Percentiles rank a stretch among this genome's conserved stretches.
phyloP scores from a whole-genome alignment of 1,139 yeast species.

The Geotrichum reessii region DNA sequence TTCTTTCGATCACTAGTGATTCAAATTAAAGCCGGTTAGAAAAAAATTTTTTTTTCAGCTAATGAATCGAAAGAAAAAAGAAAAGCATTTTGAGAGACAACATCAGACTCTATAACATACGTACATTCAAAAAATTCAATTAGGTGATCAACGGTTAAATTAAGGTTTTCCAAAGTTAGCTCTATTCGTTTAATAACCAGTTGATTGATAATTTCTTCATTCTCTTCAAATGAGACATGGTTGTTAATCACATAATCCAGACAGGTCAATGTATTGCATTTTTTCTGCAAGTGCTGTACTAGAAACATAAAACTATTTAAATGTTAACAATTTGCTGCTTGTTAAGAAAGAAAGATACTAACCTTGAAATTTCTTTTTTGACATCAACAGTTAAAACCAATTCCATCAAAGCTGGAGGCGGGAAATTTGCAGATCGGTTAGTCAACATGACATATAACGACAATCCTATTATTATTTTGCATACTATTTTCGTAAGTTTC shows the following conservation, averaged over 20 bases:
- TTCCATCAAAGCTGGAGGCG: conserved; percentile 20
- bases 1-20: conserved; percentile 14
- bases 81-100: background rate
- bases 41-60: no score
- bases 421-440: background rate
- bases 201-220: conserved; percentile 6
- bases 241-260: conserved; percentile 18
- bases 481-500: conserved; percentile 16
- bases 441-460: background rate
- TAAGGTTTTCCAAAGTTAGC: conserved; percentile 10
- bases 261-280: conserved; percentile 18
- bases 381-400: conserved; percentile 17
- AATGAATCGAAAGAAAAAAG: no score
- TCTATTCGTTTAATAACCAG: conserved; percentile 15
- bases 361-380: conserved; percentile 16
- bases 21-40: background rate
- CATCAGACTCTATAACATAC: background rate
- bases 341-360: background rate
- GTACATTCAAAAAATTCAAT: conserved; percentile 18
- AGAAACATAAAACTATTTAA: conserved; percentile 17
- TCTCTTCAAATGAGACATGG: conserved; percentile 13
- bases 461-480: background rate
- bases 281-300: conserved; percentile 16
- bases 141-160: conserved; percentile 4
- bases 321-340: background rate